Conservation (phyloP, 306 rosid species). For the Prunus armeniaca region DNA sequence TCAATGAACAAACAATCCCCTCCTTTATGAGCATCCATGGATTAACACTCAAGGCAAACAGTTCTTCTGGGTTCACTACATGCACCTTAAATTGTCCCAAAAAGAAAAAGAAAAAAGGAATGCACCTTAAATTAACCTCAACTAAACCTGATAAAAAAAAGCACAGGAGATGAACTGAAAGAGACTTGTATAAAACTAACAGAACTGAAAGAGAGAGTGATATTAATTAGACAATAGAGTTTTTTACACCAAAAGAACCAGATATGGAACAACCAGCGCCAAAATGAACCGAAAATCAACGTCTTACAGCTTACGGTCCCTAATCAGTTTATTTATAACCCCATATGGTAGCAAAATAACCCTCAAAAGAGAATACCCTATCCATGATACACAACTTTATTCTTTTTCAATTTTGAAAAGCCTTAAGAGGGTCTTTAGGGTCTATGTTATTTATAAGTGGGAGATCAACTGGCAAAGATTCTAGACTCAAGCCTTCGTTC, state of each 20-base stretch:
- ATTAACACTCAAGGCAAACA: not conserved
- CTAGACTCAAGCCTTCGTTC: slow-evolving; percentile 48
- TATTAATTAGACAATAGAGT: not conserved
- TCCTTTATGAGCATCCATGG: not conserved
- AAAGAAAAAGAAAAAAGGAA: too few species aligned
- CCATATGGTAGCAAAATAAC: slow-evolving; percentile 12
- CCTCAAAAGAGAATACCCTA: not conserved
- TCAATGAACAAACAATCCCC: too few species aligned
- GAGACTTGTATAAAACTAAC: not conserved
- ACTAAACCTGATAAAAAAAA: not conserved
- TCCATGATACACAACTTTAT: not conserved
- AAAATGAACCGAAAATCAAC: not conserved
- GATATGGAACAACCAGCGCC: slow-evolving; percentile 2
- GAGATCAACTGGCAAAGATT: slow-evolving; percentile 53
- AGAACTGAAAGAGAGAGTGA: not conserved
- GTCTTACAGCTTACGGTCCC: not conserved
- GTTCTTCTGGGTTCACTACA: not conserved
- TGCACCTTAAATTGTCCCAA: not conserved
- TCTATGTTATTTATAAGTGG: slow-evolving; percentile 65
- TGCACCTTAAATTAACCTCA: not conserved
- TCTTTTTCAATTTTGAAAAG: slow-evolving; percentile 36
- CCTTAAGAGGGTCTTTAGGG: slow-evolving; percentile 56
- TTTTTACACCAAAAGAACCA: not conserved
- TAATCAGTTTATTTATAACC: not conserved
- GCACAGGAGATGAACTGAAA: not conserved